Evolutionary conservation across 2,329 filamentous ascomycete species (phyloP).

Genomic region (Verticillium albo-atrum): DNA sequence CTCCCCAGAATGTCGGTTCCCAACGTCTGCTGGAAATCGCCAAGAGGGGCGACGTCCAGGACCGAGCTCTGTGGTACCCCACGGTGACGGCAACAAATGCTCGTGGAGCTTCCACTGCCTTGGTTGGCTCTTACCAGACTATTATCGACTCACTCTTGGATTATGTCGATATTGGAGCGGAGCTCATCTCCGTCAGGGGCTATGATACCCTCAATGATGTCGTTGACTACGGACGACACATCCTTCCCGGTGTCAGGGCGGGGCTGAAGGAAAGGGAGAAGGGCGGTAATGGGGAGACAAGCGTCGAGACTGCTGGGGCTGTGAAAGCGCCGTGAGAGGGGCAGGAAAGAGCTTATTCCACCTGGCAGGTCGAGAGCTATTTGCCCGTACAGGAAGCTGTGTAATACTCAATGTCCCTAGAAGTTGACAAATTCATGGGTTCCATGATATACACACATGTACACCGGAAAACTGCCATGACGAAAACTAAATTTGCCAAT

Average conservation of each 20-base stretch:
- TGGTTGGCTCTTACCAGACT: slow-evolving; percentile 51
- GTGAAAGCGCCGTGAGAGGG: too few species aligned
- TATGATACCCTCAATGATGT: slow-evolving; percentile 59
- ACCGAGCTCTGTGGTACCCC: slow-evolving; percentile 59
- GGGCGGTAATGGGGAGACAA: neutral
- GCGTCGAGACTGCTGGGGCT: too few species aligned
- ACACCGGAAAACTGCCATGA: too few species aligned
- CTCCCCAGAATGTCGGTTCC: slow-evolving; percentile 55
- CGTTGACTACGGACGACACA: slow-evolving; percentile 53
- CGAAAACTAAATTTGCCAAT: too few species aligned
- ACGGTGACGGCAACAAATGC: slow-evolving; percentile 59
- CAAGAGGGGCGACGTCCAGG: slow-evolving; percentile 50
- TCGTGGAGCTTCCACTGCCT: slow-evolving; percentile 52
- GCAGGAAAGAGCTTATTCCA: too few species aligned
- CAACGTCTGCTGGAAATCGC: slow-evolving; percentile 56
- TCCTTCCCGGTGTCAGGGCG: slow-evolving; percentile 45
- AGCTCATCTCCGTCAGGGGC: slow-evolving; percentile 55
- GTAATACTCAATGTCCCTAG: too few species aligned
- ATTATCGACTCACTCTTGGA: slow-evolving; percentile 50
- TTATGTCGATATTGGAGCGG: slow-evolving; percentile 51
- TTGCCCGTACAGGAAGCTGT: too few species aligned
- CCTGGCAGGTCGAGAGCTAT: too few species aligned
- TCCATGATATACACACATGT: too few species aligned
- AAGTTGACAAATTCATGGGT: too few species aligned
- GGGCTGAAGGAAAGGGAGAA: slow-evolving; percentile 21